phyloP scores from a whole-genome alignment of 129 eudicot species.

The Chrysanthemum lavandulifolium region DNA sequence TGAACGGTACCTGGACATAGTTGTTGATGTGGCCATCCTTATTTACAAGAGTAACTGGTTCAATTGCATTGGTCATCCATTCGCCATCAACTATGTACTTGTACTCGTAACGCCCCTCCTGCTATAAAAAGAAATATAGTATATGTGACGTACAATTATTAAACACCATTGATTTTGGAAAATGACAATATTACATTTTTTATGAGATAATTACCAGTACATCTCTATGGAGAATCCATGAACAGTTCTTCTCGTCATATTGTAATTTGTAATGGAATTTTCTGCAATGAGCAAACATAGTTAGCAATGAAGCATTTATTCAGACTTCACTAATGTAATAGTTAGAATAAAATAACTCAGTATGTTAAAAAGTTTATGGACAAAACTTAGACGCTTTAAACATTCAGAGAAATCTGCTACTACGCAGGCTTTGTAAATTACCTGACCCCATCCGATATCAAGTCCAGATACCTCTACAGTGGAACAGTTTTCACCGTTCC shows the following conservation, averaged over 20 bases:
- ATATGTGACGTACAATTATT: background rate
- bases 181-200: background rate
- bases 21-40: slow-evolving; percentile 92
- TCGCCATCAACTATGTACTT: slow-evolving; percentile 88
- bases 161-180: slow-evolving; percentile 2
- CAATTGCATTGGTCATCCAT: slow-evolving; percentile 70
- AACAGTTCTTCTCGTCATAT: slow-evolving; percentile 53
- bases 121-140: slow-evolving; percentile 7
- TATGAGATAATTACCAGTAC: slow-evolving; percentile 53
- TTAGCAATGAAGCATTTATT: background rate
- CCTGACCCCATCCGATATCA: slow-evolving; percentile 97
- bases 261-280: slow-evolving; percentile 54
- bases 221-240: slow-evolving; percentile 80
- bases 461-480: slow-evolving; percentile 89
- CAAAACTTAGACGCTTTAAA: background rate
- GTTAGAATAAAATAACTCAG: too few relatives aligned
- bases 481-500: slow-evolving; percentile 62
- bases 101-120: slow-evolving; percentile 96
- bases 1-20: slow-evolving; percentile 52
- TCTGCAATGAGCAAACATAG: slow-evolving; percentile 41
- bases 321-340: background rate
- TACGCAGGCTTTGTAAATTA: slow-evolving; percentile 27
- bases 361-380: background rate
- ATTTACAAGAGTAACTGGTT: slow-evolving; percentile 59
- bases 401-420: background rate